Base-by-base conservation (phyloP, 139 green algal species). In the Gonium pectorale region DNA sequence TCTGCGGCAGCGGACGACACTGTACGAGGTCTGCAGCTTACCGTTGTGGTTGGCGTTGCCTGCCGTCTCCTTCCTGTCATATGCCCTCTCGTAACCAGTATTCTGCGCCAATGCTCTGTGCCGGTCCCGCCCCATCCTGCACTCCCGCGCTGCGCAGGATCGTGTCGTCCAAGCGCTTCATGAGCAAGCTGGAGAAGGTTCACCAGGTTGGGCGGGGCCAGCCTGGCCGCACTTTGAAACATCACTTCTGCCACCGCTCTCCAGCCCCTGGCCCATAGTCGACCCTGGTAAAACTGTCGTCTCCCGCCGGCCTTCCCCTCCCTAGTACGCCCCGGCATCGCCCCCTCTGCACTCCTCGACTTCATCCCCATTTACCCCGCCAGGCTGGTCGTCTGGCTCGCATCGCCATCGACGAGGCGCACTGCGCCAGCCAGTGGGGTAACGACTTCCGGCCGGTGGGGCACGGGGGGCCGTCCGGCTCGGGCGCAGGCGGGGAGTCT, bases 401-500 rank as follows among this genome's bases (percentile, higher is more conserved):
- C 19, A 90, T 97, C 77, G 93, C 92, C 9, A 86, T 97, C 3
- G 94, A 97, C 67, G 94, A 97, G 71, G 90, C 93, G 24, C 94
- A 97, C 83, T 96, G 92, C 74, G 86, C 90, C 33, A 91, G 74
- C 62, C 54, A 89, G 22, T 82, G 67, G 54, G 86, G 79, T 51
- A 90, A 86, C 70, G 79, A 90, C 59, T 86, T 90, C 70, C 52
- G 83, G 29, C 74, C 52, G 56, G 67, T 80, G 43, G 66, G 35
- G 21, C 33, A 35, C 69, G 9, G 24, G 56, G n/a, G 66, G 15
- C 66, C 31, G 15, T 17, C 19, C 68, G 13, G 68, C 6, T 78
- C 15, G n/a, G n/a, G n/a, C n/a, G n/a, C n/a, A n/a, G n/a, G n/a
- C n/a, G n/a, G n/a, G n/a, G n/a, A n/a, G n/a, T n/a, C n/a, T n/a